Base-by-base conservation (phyloP, 192 early-diverging fungal species). In the Pilaira anomala region DNA sequence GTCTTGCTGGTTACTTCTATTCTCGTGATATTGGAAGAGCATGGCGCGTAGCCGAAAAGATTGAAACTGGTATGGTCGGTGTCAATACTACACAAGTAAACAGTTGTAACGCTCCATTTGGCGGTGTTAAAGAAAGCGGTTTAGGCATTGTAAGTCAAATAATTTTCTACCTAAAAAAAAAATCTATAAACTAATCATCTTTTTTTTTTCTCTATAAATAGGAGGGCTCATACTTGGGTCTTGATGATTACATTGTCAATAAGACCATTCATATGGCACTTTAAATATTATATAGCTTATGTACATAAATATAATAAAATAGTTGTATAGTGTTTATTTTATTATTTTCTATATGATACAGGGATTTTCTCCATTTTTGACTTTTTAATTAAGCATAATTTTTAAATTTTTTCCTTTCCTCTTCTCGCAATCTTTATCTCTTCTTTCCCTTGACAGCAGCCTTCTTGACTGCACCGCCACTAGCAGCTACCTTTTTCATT, bases 31-130 rank as follows among this genome's bases (percentile, higher is more conserved):
- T 93, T 18, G 71, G 80, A 6, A 83, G 93, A 3, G 78, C 85
- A 61, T 90, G 86, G 81, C 83, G 91, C 11, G 88, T 97, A 5
- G 84, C 92, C 1, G 92, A 95, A 65, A 73, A 74, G 8, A 60
- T 97, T 42, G 85, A 95, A 60, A 81, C 87, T 4, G 95, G 95
- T 40, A 95, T 95, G 87, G 90, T 95, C n/a, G 92, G 93, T 21
- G 81, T 91, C 28, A 97, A 97, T 67, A 85, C 87, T 2, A 85
- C 85, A n/a, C 56, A 63, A 0, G 75, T 91, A 39, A 80, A 81
- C 21, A 72, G 36, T 42, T 63, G 63, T 19, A 73, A 80, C 50
- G 78, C 80, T 18, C 90, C 90, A 4, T 91, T 91, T 71, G 89
- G 89, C 48, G 89, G 89, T n/a, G 78, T 86, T 60, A 91, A 91